phyloP scores from a whole-genome alignment of 768 basidiomycete genomes.

The Agaricus subrufescens region DNA sequence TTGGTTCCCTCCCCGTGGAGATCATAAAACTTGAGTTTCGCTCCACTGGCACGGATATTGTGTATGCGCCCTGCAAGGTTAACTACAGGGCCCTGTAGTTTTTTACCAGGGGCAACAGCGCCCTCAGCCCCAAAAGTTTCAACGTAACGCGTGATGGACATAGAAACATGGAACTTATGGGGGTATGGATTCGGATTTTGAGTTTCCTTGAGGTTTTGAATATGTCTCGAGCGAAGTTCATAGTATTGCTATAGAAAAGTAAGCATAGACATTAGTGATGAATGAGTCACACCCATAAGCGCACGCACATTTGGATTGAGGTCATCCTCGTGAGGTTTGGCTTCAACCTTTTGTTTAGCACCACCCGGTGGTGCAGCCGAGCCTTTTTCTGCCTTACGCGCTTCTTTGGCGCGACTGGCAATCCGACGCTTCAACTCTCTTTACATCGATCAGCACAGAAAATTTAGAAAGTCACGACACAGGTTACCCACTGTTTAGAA shows the following conservation, averaged over 20 bases:
- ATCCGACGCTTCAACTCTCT: slow-evolving; percentile 94
- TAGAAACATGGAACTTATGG: slow-evolving; percentile 94
- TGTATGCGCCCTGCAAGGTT: slow-evolving; percentile 88
- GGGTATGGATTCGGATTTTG: slow-evolving; percentile 94
- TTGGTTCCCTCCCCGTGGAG: slow-evolving; percentile 88
- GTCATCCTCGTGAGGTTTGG: slow-evolving; percentile 69
- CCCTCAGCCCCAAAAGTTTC: slow-evolving; percentile 68
- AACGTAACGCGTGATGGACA: slow-evolving; percentile 72
- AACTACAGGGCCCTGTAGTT: slow-evolving; percentile 54
- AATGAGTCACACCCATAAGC: background rate
- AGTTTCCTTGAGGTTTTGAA: slow-evolving; percentile 79
- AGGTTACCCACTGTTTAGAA: slow-evolving; percentile 78
- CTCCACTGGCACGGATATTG: slow-evolving; percentile 76
- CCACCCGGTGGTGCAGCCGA: slow-evolving; percentile 32
- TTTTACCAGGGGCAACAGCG: slow-evolving; percentile 60
- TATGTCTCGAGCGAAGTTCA: slow-evolving; percentile 85
- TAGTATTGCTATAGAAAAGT: slow-evolving; percentile 80
- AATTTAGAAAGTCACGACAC: slow-evolving; percentile 12
- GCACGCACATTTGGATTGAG: slow-evolving; percentile 83
- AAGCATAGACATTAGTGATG: background rate
- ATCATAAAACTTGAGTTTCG: slow-evolving; percentile 93
- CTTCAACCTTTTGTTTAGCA: slow-evolving; percentile 34
- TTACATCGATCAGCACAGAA: slow-evolving; percentile 18
- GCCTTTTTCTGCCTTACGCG: slow-evolving; percentile 59
- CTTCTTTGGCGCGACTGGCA: slow-evolving; percentile 84